Percentiles rank a stretch among this genome's conserved stretches.
Conservation (phyloP, 2,329 filamentous ascomycete genomes). For the Colletotrichum musae region DNA sequence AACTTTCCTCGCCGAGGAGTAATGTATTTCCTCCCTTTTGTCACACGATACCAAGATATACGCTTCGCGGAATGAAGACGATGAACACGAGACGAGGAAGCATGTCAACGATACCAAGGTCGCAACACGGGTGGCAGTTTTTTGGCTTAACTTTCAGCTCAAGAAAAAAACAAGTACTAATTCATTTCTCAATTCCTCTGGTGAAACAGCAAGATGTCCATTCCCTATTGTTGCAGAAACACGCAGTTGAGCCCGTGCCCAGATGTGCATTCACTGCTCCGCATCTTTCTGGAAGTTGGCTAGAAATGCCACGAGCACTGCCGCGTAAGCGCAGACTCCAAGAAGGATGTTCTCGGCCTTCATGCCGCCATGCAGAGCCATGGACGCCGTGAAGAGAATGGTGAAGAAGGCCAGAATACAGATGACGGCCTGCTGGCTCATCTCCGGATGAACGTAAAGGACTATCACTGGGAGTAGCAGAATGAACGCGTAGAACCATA, state of each 20-base stretch:
- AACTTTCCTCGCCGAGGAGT: neutral
- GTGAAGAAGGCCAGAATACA: neutral
- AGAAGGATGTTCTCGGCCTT: neutral
- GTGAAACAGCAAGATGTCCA: no score
- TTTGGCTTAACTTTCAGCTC: neutral
- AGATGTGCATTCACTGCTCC: no score
- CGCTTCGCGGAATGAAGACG: constrained; percentile 6
- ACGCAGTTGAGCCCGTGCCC: no score
- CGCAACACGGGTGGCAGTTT: neutral
- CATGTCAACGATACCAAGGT: neutral
- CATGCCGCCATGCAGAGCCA: neutral
- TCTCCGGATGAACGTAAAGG: neutral
- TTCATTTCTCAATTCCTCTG: neutral
- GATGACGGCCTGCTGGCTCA: neutral
- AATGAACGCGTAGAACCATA: neutral
- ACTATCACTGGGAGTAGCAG: neutral
- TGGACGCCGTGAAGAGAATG: neutral
- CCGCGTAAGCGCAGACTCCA: neutral
- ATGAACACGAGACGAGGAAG: constrained; percentile 23
- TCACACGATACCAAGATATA: constrained; percentile 32
- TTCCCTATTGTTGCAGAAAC: no score
- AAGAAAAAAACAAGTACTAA: neutral
- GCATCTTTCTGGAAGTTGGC: neutral
- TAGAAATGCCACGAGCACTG: neutral
- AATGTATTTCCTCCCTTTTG: constrained; percentile 7